A percentile compares a stretch with the other conserved stretches of the same genome.
These are phyloP conservation scores for Cantharellus anzutake DNA, from an alignment of 768 basidiomycete species.

Conservation along the genomic window DNA sequence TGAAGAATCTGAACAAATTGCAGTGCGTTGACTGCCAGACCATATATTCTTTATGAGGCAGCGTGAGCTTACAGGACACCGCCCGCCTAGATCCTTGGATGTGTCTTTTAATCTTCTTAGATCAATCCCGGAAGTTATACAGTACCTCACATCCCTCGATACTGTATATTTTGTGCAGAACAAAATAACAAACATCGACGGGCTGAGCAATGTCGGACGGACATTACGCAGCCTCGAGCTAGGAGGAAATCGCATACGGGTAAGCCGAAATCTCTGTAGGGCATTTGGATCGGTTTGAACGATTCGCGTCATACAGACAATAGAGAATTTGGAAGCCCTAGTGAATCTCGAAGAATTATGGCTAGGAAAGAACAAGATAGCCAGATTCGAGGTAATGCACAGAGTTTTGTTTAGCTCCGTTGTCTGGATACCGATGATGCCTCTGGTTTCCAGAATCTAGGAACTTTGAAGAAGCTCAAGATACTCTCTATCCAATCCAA, in stretches of 20 bases:
- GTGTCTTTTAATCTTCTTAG: slow-evolving; percentile 87
- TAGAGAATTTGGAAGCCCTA: slow-evolving; percentile 67
- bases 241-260: slow-evolving; percentile 83
- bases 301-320: slow-evolving; percentile 31
- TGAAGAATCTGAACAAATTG: slow-evolving; percentile 36
- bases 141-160: slow-evolving; percentile 37
- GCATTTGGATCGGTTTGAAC: not conserved
- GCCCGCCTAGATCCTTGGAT: slow-evolving; percentile 47
- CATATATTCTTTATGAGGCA: not conserved
- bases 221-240: slow-evolving; percentile 72
- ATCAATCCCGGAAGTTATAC: slow-evolving; percentile 42
- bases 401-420: not conserved
- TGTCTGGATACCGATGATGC: not conserved
- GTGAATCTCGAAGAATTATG: slow-evolving; percentile 82
- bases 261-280: slow-evolving; percentile 20
- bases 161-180: slow-evolving; percentile 95
- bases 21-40: slow-evolving; percentile 25
- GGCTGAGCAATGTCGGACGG: slow-evolving; percentile 25
- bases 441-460: slow-evolving; percentile 35
- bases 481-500: slow-evolving; percentile 90
- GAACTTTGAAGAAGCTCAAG: slow-evolving; percentile 47
- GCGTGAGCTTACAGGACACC: not conserved
- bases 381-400: slow-evolving; percentile 51
- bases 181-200: slow-evolving; percentile 60
- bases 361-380: slow-evolving; percentile 96